Conservation (phyloP, 768 basidiomycete species). For the Macrolepiota fuliginosa region DNA sequence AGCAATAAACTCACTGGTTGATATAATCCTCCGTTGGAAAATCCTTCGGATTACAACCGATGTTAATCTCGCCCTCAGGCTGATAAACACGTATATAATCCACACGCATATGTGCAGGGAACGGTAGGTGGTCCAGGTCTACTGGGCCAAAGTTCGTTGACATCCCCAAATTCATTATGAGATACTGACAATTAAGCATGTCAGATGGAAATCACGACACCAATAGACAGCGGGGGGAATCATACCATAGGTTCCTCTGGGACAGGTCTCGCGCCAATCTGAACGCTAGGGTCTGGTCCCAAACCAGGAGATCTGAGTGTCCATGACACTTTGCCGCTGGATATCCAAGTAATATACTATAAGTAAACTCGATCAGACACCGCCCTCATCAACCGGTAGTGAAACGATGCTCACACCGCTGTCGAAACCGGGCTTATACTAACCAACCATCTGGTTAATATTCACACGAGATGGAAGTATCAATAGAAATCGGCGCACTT, state of each 20-base stretch:
- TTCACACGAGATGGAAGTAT: not conserved
- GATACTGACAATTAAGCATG: slow-evolving; percentile 47
- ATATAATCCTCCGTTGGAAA: slow-evolving; percentile 78
- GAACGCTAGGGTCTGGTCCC: slow-evolving; percentile 53
- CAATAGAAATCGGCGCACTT: slow-evolving; percentile 34
- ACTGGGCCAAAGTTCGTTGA: slow-evolving; percentile 75
- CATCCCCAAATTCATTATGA: slow-evolving; percentile 83
- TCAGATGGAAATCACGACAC: not conserved
- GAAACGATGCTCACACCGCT: slow-evolving; percentile 43
- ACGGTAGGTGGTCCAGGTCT: slow-evolving; percentile 64
- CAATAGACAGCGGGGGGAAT: not conserved
- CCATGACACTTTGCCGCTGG: slow-evolving; percentile 68
- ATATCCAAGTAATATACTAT: slow-evolving; percentile 86
- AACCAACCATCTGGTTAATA: not conserved
- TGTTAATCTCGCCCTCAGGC: slow-evolving; percentile 52
- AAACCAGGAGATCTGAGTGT: slow-evolving; percentile 69
- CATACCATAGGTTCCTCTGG: slow-evolving; percentile 86
- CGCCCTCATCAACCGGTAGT: not conserved
- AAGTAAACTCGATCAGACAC: not conserved
- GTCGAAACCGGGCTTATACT: slow-evolving; percentile 60
- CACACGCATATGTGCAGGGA: slow-evolving; percentile 55
- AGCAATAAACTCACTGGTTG: slow-evolving; percentile 38
- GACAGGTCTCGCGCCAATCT: slow-evolving; percentile 67
- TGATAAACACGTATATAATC: slow-evolving; percentile 74
- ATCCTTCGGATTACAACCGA: slow-evolving; percentile 68